These are phyloP conservation scores for Umbelopsis sp. DNA, from an alignment of 371 early-diverging fungal genomes.

Conservation along the genomic window DNA sequence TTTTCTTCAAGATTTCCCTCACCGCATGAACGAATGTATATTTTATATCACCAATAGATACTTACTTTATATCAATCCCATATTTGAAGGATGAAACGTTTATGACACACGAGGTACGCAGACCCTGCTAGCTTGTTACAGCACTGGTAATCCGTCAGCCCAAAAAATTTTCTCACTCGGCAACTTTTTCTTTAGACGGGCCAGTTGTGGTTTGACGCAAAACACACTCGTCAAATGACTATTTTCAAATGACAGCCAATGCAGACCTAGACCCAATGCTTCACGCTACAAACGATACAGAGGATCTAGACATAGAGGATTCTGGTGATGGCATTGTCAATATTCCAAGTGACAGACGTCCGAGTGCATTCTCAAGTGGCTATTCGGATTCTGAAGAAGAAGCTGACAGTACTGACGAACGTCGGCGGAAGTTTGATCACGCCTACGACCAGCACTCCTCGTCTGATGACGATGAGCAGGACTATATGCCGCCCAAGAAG, in stretches of 20 bases:
- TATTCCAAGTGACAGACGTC: slow-evolving; percentile 1
- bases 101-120: too few relatives aligned
- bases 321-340: not conserved
- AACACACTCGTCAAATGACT: not conserved
- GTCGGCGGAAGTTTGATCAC: not conserved
- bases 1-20: not conserved
- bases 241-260: slow-evolving; percentile 8
- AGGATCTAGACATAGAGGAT: slow-evolving; percentile 4
- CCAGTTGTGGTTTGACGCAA: not conserved
- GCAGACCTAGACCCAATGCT: not conserved
- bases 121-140: too few relatives aligned
- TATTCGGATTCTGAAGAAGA: slow-evolving; percentile 21
- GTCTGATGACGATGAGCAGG: slow-evolving; percentile 7
- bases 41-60: slow-evolving; percentile 3
- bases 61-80: not conserved
- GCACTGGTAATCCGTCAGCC: too few relatives aligned
- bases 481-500: slow-evolving; percentile 1
- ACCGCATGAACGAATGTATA: slow-evolving; percentile 1
- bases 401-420: not conserved
- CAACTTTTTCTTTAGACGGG: too few relatives aligned
- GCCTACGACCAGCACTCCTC: not conserved
- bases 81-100: too few relatives aligned
- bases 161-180: not conserved
- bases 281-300: not conserved
- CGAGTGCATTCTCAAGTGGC: slow-evolving; percentile 19